Conservation (phyloP, 768 basidiomycete species). For the Mrakia gelida region DNA sequence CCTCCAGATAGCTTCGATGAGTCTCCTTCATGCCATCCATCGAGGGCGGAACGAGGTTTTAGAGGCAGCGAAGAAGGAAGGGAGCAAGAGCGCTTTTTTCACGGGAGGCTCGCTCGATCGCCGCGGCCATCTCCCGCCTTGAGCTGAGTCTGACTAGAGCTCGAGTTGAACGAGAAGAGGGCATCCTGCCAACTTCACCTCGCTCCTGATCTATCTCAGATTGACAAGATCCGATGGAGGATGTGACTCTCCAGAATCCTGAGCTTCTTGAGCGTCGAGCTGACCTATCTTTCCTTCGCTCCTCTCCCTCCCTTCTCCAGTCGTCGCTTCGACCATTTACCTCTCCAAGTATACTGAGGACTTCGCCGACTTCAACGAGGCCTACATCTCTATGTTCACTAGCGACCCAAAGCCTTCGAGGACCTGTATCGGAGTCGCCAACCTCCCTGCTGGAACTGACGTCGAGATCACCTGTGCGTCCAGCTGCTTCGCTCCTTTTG, state of each 20-base stretch:
- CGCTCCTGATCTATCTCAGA: neutral
- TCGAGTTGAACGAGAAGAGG: too few relatives aligned
- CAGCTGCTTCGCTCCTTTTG: neutral
- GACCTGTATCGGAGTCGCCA: slow-evolving; percentile 30
- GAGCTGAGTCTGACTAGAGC: too few relatives aligned
- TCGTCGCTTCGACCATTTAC: slow-evolving; percentile 31
- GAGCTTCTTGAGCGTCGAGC: neutral
- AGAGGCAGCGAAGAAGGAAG: neutral
- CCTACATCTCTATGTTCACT: slow-evolving; percentile 18
- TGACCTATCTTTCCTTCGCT: neutral
- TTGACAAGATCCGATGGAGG: neutral
- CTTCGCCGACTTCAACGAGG: slow-evolving; percentile 28
- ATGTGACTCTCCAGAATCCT: neutral
- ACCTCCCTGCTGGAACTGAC: slow-evolving; percentile 22
- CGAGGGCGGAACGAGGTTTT: too few relatives aligned
- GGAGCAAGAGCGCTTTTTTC: neutral
- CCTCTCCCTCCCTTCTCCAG: neutral
- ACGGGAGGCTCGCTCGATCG: neutral
- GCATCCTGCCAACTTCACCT: neutral
- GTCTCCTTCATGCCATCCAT: too few relatives aligned
- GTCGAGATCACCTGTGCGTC: slow-evolving; percentile 28
- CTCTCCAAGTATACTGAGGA: slow-evolving; percentile 28
- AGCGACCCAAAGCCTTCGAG: slow-evolving; percentile 8
- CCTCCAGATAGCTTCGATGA: too few relatives aligned
- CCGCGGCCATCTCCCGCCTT: neutral